A percentile compares a stretch with the other conserved stretches of the same genome.
Evolutionary conservation across 441 rosid genomes (phyloP).

Genomic region (Populus hybrid): DNA sequence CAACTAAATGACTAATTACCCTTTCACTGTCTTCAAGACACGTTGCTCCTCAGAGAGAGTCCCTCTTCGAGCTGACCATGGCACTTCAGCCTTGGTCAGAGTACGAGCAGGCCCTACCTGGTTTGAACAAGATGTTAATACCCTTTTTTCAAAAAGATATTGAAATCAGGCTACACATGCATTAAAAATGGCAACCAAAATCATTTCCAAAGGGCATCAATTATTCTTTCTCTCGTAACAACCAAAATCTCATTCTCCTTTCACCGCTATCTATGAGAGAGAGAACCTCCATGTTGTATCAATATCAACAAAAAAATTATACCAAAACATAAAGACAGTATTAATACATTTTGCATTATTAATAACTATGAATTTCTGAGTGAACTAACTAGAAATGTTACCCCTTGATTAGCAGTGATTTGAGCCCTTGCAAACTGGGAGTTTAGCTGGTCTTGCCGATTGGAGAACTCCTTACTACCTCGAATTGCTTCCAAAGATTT

Average conservation of each 20-base stretch:
- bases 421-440: slow-evolving; percentile 44
- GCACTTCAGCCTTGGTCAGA: slow-evolving; percentile 80
- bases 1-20: slow-evolving; percentile 40
- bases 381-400: background rate
- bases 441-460: slow-evolving; percentile 55
- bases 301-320: background rate
- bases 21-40: slow-evolving; percentile 81
- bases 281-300: background rate
- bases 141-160: background rate
- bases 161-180: background rate
- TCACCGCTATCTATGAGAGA: background rate
- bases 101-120: slow-evolving; percentile 70
- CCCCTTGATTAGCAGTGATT: slow-evolving; percentile 37
- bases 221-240: background rate
- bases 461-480: slow-evolving; percentile 49
- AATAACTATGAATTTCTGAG: background rate
- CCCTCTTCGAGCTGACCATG: slow-evolving; percentile 87
- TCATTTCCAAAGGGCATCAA: background rate
- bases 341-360: background rate
- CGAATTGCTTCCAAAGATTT: slow-evolving; percentile 56
- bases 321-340: background rate
- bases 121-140: slow-evolving; percentile 12
- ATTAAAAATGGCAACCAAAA: background rate
- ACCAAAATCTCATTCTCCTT: background rate
- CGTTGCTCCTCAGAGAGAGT: slow-evolving; percentile 76